Percentiles rank a stretch among this genome's conserved stretches.
Evolutionary conservation across 129 eudicot genomes (phyloP).

Genomic region (Ambrosia artemisiifolia): DNA sequence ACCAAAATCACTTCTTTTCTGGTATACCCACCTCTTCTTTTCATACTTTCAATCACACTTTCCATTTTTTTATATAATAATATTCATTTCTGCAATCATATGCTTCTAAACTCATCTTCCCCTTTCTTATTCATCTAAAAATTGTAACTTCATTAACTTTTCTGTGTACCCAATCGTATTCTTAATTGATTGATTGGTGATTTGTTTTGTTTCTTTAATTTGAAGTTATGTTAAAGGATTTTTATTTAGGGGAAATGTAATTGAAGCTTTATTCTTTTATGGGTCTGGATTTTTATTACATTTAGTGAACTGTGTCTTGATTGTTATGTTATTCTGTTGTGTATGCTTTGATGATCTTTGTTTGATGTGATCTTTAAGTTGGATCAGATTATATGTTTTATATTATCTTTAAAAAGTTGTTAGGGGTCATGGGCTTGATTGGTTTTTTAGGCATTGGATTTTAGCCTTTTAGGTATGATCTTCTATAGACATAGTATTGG

Average conservation of each 20-base stretch:
- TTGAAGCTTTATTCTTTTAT: background rate
- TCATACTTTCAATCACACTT: constrained; percentile 8
- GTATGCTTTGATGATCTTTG: constrained; percentile 7
- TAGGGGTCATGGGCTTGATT: constrained; percentile 17
- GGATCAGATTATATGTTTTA: constrained; percentile 4
- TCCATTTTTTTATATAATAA: too few species aligned
- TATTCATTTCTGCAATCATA: too few species aligned
- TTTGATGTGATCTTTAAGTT: background rate
- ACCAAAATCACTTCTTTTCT: constrained; percentile 22
- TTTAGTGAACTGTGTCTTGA: background rate
- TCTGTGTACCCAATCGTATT: too few species aligned
- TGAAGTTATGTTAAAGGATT: too few species aligned
- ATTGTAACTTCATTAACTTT: constrained; percentile 5
- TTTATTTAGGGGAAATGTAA: too few species aligned
- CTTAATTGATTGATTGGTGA: too few species aligned
- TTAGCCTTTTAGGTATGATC: too few species aligned
- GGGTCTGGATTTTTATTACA: background rate
- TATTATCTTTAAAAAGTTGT: background rate
- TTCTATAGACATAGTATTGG: too few species aligned
- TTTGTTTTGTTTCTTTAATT: too few species aligned
- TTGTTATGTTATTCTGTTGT: background rate
- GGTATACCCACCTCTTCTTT: constrained; percentile 22
- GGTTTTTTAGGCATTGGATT: background rate
- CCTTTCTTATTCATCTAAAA: background rate
- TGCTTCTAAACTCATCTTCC: background rate